These are phyloP conservation scores for Apophysomyces elegans DNA, from an alignment of 371 early-diverging fungal species.

Conservation along the genomic window DNA sequence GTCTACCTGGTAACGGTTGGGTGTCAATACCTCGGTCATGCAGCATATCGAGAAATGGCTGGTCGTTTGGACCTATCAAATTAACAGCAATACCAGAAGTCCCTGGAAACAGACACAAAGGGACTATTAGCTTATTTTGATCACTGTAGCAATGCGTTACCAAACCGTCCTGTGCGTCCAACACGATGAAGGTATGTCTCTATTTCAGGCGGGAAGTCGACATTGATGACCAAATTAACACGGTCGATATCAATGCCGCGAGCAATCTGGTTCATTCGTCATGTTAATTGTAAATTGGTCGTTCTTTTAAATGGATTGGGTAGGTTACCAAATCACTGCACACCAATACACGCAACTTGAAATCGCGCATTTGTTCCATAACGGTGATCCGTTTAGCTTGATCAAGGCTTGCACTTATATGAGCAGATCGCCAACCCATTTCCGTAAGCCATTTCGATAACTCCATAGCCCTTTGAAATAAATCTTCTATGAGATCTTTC, in stretches of 20 bases:
- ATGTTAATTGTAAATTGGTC: too few species aligned
- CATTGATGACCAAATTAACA: conserved; percentile 98
- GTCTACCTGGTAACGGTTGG: conserved; percentile 41
- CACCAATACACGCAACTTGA: conserved; percentile 73
- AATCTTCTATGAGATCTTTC: not conserved
- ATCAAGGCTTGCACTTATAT: conserved; percentile 56
- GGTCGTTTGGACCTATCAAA: conserved; percentile 38
- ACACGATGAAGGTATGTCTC: conserved; percentile 99
- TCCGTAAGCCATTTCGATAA: conserved; percentile 58
- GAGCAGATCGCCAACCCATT: conserved; percentile 62
- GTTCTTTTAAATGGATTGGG: not conserved
- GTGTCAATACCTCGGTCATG: conserved; percentile 25
- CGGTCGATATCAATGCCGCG: conserved; percentile 98
- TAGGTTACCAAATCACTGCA: conserved; percentile 73
- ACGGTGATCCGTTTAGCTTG: conserved; percentile 65
- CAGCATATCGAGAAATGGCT: conserved; percentile 27
- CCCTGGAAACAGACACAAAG: conserved; percentile 23
- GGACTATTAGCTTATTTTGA: not conserved
- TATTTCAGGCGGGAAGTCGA: conserved; percentile 86
- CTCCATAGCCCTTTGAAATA: conserved; percentile 45
- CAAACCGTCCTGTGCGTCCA: conserved; percentile 99
- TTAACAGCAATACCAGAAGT: conserved; percentile 56
- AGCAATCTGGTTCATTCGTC: conserved; percentile 59
- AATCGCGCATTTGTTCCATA: conserved; percentile 68
- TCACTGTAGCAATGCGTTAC: conserved; percentile 36